Evolutionary conservation across 164 flowering plant species (phyloP), one percentile per base, ranked within the genome.

Genomic region (Vitis rotundifolia): DNA sequence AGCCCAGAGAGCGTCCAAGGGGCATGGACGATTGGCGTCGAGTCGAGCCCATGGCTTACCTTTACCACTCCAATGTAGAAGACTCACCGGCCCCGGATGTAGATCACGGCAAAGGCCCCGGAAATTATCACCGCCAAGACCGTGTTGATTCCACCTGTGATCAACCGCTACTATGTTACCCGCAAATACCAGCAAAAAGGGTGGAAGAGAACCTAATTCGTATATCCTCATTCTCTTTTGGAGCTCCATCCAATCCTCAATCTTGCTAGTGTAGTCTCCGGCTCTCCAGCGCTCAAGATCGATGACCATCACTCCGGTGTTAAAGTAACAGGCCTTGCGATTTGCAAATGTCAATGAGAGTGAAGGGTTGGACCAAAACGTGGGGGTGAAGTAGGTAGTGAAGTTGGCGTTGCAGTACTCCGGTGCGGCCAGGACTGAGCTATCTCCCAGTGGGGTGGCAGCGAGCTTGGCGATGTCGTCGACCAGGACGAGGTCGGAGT

Each of bases 21-120:
- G 98, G 61, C 98, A 93, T 0, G 94, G 91, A 49, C 92, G 79
- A 49, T 76, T 80, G 0, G 91, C 85, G 64, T 93, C 97, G 22
- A 89, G 86, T 8, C 98, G 63, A 8, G 70, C 98, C 98, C 98
- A 93, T 1, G 97, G 98, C 77, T 93, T 93, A 3, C 97, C 97
- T 72, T 93, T 93, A 1, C 98, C 98, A n/a, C 94, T 90, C 98
- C 98, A 93, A 77, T 91, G 97, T 75, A 93, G 64, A 8, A 93
- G 71, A 71, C 98, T 93, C 11, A 91, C 98, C 58, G 95, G 91
- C 49, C 98, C 97, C 2, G 97, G 89, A 64, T 93, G 98, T 66
- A 93, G 67, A 76, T 90, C 86, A 61, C 98, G 52, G 73, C 98
- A 93, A 8, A 91, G 83, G 1, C 98, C 97, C 54, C 85, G 60